Percentiles rank a stretch among this genome's conserved stretches.
phyloP scores from a whole-genome alignment of 2,329 filamentous ascomycete genomes.

The Penicillium sp. region DNA sequence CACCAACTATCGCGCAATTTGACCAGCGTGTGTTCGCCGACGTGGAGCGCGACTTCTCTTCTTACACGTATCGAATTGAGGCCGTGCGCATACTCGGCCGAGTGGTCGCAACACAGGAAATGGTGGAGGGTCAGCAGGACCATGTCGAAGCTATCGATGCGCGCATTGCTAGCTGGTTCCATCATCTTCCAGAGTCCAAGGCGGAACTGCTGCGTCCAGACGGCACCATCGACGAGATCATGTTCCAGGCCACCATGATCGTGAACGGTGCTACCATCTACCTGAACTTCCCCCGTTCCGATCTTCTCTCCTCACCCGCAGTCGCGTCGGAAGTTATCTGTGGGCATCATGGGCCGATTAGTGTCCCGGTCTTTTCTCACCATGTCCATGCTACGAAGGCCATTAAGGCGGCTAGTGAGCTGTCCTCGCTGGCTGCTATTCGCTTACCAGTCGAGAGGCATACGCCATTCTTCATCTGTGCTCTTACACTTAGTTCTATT shows the following conservation, averaged over 20 bases:
- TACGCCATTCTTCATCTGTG: slow-evolving; percentile 79
- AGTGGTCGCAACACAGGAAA: slow-evolving; percentile 53
- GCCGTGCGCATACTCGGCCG: slow-evolving; percentile 72
- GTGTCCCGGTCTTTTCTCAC: slow-evolving; percentile 39
- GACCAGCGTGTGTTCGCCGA: slow-evolving; percentile 71
- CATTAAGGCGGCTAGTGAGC: slow-evolving; percentile 69
- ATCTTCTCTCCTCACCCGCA: slow-evolving; percentile 55
- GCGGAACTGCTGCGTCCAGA: slow-evolving; percentile 62
- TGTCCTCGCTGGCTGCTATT: slow-evolving; percentile 66
- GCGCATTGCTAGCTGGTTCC: slow-evolving; percentile 65
- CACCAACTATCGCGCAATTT: slow-evolving; percentile 66
- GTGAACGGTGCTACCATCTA: slow-evolving; percentile 60
- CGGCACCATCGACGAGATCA: slow-evolving; percentile 75
- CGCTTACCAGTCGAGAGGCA: slow-evolving; percentile 60
- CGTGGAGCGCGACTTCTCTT: slow-evolving; percentile 66
- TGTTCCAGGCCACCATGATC: slow-evolving; percentile 88
- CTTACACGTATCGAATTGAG: slow-evolving; percentile 78
- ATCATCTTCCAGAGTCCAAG: slow-evolving; percentile 71
- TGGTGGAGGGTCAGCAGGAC: slow-evolving; percentile 44
- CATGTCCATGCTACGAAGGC: slow-evolving; percentile 69
- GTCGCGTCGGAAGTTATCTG: slow-evolving; percentile 47
- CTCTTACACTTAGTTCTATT: slow-evolving; percentile 70
- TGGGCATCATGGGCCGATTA: slow-evolving; percentile 36
- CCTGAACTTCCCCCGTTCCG: slow-evolving; percentile 72
- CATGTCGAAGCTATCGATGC: slow-evolving; percentile 57